A percentile compares a stretch with the other conserved stretches of the same genome.
Evolutionary conservation across 176 grass and related monocot genomes (phyloP).

Genomic region (Phoenix roebelenii): DNA sequence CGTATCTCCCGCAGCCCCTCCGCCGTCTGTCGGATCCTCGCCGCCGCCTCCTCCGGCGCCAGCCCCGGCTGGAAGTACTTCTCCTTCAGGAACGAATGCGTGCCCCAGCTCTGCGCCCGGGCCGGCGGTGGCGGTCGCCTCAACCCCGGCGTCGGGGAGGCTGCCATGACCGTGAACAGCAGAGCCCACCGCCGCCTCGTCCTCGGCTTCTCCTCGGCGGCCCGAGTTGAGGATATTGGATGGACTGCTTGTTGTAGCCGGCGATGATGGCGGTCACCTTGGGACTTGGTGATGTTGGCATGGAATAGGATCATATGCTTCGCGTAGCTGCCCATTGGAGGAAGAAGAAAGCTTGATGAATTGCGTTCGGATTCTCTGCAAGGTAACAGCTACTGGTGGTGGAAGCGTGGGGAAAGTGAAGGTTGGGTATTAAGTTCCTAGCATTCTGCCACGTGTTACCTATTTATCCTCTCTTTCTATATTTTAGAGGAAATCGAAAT

Average conservation of each 20-base stretch:
- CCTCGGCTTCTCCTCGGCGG: background rate
- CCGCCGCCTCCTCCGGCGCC: conserved; percentile 57
- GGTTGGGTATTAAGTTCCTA: too few relatives aligned
- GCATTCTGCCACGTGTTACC: too few relatives aligned
- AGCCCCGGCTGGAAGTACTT: conserved; percentile 66
- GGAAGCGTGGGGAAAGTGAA: background rate
- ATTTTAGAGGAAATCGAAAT: too few relatives aligned
- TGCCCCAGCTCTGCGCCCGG: conserved; percentile 60
- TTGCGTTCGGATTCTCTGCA: background rate
- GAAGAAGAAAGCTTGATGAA: background rate
- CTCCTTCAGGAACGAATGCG: conserved; percentile 62
- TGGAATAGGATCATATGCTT: conserved; percentile 75
- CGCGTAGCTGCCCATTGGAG: conserved; percentile 59
- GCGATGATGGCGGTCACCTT: background rate
- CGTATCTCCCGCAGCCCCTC: conserved; percentile 71
- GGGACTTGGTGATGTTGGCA: conserved; percentile 3
- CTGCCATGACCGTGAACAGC: conserved; percentile 26
- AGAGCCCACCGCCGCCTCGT: conserved; percentile 21
- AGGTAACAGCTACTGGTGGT: background rate
- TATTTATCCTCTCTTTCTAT: too few relatives aligned
- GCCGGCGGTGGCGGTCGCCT: background rate
- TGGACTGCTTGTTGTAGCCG: conserved; percentile 2
- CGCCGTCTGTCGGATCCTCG: conserved; percentile 78
- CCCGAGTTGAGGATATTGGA: conserved; percentile 24
- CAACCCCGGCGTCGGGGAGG: conserved; percentile 16